These are phyloP conservation scores for Leavenworthia alabamica DNA, from an alignment of 345 rosid genomes.

Conservation along the genomic window DNA sequence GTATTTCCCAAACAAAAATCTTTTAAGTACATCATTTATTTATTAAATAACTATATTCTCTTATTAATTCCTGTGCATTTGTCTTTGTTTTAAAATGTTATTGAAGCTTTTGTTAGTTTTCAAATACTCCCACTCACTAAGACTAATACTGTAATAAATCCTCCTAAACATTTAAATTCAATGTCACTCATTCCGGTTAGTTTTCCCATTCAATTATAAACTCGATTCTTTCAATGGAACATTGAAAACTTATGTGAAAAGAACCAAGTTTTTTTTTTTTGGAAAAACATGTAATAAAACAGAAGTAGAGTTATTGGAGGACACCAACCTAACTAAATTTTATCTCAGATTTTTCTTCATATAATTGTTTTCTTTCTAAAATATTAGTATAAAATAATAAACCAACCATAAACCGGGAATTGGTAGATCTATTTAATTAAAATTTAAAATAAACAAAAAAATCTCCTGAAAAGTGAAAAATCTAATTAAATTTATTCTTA, in stretches of 20 bases:
- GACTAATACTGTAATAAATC: neutral
- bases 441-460: neutral
- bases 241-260: constrained; percentile 18
- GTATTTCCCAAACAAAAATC: constrained; percentile 20
- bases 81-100: neutral
- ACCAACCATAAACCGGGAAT: too few relatives aligned
- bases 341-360: neutral
- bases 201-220: constrained; percentile 9
- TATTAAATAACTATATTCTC: neutral
- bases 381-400: too few relatives aligned
- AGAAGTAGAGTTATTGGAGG: neutral
- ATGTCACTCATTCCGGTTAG: constrained; percentile 2
- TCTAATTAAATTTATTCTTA: neutral
- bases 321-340: constrained; percentile 4
- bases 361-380: too few relatives aligned
- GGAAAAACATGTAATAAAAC: neutral
- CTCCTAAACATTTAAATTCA: constrained; percentile 23
- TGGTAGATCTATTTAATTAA: neutral
- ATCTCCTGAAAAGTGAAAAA: constrained; percentile 1
- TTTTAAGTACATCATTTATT: constrained; percentile 16
- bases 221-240: constrained; percentile 25
- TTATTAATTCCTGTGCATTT: neutral
- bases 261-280: neutral
- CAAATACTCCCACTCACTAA: neutral
- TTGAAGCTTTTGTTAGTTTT: neutral